Conservation (phyloP, 2,329 filamentous ascomycete species). For the Dothideomycetes sp. region DNA sequence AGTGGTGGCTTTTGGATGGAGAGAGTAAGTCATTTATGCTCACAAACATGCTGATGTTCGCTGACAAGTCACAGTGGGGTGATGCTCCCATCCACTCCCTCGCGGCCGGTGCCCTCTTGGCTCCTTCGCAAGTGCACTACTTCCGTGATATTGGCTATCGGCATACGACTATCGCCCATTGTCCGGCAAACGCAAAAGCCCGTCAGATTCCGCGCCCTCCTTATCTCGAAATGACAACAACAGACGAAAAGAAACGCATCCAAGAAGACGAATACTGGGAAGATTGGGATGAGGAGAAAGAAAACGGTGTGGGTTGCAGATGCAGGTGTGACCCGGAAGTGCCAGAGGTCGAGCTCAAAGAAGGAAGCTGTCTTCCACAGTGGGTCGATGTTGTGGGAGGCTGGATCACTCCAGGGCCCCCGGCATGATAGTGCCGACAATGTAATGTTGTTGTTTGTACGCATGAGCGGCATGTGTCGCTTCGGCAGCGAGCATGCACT, state of each 20-base stretch:
- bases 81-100: conserved; percentile 97
- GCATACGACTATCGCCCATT: conserved; percentile 98
- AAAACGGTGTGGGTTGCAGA: conserved; percentile 93
- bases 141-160: conserved; percentile 98
- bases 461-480: conserved; percentile 10
- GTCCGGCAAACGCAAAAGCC: conserved; percentile 86
- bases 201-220: conserved; percentile 73
- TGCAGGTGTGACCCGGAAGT: conserved; percentile 97
- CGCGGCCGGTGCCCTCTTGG: conserved; percentile 78
- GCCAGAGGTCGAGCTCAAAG: conserved; percentile 93
- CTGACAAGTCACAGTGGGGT: conserved; percentile 67
- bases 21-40: conserved; percentile 51
- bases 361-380: conserved; percentile 86
- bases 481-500: conserved; percentile 13
- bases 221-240: conserved; percentile 45
- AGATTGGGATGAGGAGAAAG: conserved; percentile 72
- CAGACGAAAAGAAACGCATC: conserved; percentile 61
- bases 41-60: conserved; percentile 17
- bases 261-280: conserved; percentile 98
- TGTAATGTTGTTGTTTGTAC: conserved; percentile 11
- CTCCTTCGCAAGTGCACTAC: conserved; percentile 82
- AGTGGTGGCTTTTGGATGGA: conserved; percentile 99
- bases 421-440: conserved; percentile 10
- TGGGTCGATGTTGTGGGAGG: conserved; percentile 97
- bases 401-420: conserved; percentile 45